Evolutionary conservation across 2,329 filamentous ascomycete genomes (phyloP).

Genomic region (Anisogramma anomala): DNA sequence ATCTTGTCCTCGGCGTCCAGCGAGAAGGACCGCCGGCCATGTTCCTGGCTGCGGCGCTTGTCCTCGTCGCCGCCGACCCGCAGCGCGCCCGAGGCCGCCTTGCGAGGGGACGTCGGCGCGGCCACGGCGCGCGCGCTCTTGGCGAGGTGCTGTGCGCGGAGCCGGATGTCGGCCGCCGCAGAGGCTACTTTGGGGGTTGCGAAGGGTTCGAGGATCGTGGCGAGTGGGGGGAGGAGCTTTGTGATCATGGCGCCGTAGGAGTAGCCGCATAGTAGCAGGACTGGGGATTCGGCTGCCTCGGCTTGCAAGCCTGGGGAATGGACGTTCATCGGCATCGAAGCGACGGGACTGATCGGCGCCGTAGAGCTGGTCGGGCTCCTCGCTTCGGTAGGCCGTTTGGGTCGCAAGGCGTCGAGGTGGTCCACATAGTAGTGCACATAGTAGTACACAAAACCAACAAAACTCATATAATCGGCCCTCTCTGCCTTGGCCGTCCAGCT

Average conservation of each 20-base stretch:
- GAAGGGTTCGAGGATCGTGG: constrained; percentile 50
- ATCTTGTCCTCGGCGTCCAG: constrained; percentile 34
- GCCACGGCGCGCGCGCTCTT: constrained; percentile 28
- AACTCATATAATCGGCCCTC: constrained; percentile 67
- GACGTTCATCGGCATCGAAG: not conserved
- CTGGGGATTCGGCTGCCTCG: constrained; percentile 14
- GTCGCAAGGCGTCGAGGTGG: no score
- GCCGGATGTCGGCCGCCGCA: constrained; percentile 54
- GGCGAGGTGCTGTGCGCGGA: constrained; percentile 58
- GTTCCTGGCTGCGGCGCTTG: constrained; percentile 30
- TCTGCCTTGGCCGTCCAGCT: constrained; percentile 82
- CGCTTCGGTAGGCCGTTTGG: no score
- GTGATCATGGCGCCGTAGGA: constrained; percentile 84
- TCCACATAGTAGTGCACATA: constrained; percentile 62
- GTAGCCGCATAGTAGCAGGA: constrained; percentile 74
- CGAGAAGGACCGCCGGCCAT: constrained; percentile 25
- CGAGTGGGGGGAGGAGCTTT: constrained; percentile 54
- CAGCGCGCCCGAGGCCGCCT: constrained; percentile 25
- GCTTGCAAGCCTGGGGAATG: no score
- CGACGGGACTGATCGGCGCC: not conserved
- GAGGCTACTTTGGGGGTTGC: constrained; percentile 39
- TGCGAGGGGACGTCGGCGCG: constrained; percentile 19
- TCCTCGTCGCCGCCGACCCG: constrained; percentile 40
- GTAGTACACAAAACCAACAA: constrained; percentile 67
- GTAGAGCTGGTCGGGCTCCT: no score